A percentile compares a stretch with the other conserved stretches of the same genome.
These are phyloP conservation scores for Artemisia tridentata DNA, from an alignment of 129 eudicot genomes.

Conservation along the genomic window DNA sequence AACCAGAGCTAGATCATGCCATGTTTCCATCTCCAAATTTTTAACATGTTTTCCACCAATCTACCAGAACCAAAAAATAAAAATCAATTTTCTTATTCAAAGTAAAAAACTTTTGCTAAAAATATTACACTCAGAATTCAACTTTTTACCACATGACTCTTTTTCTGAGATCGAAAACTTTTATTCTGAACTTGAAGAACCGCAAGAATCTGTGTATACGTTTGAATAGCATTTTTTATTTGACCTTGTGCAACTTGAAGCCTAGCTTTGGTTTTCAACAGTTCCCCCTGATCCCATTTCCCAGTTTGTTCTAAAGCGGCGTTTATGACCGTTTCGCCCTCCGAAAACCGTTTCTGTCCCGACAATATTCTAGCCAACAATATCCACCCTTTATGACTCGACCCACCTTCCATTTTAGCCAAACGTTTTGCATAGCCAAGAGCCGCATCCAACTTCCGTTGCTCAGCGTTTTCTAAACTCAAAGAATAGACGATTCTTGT, in stretches of 20 bases:
- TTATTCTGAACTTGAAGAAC: conserved; percentile 73
- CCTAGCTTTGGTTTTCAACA: conserved; percentile 75
- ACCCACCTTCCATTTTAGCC: conserved; percentile 67
- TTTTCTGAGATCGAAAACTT: conserved; percentile 62
- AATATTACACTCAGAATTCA: not conserved
- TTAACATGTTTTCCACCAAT: conserved; percentile 37
- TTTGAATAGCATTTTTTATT: conserved; percentile 69
- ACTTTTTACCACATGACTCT: conserved; percentile 31
- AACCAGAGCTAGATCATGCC: conserved; percentile 82
- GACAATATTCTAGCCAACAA: conserved; percentile 75
- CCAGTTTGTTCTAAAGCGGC: conserved; percentile 88
- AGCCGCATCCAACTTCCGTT: conserved; percentile 79
- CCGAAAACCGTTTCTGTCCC: conserved; percentile 64
- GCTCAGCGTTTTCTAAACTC: conserved; percentile 77
- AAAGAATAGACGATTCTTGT: conserved; percentile 51
- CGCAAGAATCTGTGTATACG: conserved; percentile 82
- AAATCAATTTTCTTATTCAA: not conserved
- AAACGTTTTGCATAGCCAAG: conserved; percentile 56
- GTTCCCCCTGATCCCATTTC: conserved; percentile 81
- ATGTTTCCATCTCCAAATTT: conserved; percentile 66
- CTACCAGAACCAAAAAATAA: conserved; percentile 26
- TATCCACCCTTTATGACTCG: conserved; percentile 61
- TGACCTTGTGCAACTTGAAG: conserved; percentile 85
- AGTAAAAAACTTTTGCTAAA: not conserved
- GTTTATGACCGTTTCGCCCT: conserved; percentile 63